Evolutionary conservation across 371 early-diverging fungal genomes (phyloP).

Genomic region (Dichotomocladium elegans): DNA sequence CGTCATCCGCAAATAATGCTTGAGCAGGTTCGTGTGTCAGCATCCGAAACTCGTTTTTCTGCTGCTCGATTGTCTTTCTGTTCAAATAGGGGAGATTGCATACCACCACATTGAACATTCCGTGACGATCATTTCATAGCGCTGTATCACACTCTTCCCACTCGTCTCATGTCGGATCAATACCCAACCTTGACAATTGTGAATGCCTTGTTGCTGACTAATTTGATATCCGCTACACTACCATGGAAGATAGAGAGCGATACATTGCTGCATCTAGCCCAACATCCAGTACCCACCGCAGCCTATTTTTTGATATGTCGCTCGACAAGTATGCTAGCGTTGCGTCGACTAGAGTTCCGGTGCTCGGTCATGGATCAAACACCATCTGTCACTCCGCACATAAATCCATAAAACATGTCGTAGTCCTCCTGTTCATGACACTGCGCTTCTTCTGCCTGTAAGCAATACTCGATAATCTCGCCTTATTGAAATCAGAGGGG

Average conservation of each 20-base stretch:
- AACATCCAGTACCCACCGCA: constrained; percentile 55
- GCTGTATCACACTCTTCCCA: constrained; percentile 45
- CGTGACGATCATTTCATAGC: constrained; percentile 8
- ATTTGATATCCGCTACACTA: constrained; percentile 15
- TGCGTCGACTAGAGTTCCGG: constrained; percentile 62
- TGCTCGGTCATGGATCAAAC: constrained; percentile 71
- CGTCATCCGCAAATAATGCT: constrained; percentile 63
- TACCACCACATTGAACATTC: constrained; percentile 59
- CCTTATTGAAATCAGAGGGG: too few relatives aligned
- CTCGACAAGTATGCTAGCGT: constrained; percentile 7
- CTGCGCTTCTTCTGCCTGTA: too few relatives aligned
- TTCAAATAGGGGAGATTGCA: constrained; percentile 79
- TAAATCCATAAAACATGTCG: constrained; percentile 53
- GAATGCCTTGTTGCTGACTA: constrained; percentile 56
- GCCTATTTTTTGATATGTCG: background rate
- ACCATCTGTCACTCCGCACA: constrained; percentile 57
- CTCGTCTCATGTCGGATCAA: constrained; percentile 17
- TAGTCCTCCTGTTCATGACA: too few relatives aligned
- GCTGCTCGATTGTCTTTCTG: constrained; percentile 10
- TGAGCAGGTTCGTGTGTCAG: constrained; percentile 60
- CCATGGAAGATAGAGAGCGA: constrained; percentile 53
- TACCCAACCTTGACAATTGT: constrained; percentile 41
- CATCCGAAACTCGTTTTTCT: constrained; percentile 26
- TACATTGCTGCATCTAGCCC: constrained; percentile 75
- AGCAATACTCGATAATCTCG: too few relatives aligned